phyloP scores from a whole-genome alignment of 257 asterid species.

The Ajuga chamaepitys region DNA sequence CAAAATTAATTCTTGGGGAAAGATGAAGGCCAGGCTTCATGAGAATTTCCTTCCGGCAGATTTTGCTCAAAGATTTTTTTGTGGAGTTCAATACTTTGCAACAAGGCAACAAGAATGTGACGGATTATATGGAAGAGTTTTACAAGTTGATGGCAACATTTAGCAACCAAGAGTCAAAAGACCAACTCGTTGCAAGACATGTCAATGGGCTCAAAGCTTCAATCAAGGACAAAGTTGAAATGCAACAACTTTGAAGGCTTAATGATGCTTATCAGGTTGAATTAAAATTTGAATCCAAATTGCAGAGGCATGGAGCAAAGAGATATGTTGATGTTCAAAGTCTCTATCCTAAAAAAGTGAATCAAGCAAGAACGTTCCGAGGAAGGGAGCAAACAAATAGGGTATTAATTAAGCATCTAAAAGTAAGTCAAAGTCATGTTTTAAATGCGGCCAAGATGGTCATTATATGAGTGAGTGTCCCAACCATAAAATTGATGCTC shows the following conservation, averaged over 20 bases:
- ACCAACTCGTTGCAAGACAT: conserved; percentile 1
- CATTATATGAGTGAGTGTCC: too few species aligned
- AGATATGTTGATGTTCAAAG: too few species aligned
- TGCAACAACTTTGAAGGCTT: neutral
- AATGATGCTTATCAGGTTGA: too few species aligned
- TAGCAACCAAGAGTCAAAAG: neutral
- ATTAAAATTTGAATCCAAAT: too few species aligned
- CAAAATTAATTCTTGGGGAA: neutral
- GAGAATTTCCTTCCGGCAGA: neutral
- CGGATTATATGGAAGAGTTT: neutral
- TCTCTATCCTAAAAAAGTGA: too few species aligned
- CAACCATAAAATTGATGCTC: too few species aligned
- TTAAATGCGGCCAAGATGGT: too few species aligned
- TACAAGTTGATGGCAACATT: neutral
- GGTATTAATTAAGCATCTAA: too few species aligned
- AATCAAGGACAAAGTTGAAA: neutral
- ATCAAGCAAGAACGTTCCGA: too few species aligned
- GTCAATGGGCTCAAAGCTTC: neutral
- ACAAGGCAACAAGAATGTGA: neutral
- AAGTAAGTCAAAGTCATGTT: too few species aligned
- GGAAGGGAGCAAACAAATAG: too few species aligned
- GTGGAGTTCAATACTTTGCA: neutral
- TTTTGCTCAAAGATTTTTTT: neutral
- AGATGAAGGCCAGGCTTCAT: neutral
- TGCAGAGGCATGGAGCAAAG: too few species aligned